A percentile compares a stretch with the other conserved stretches of the same genome.
phyloP scores from a whole-genome alignment of 257 asterid species.

The Gynochthodes officinalis region DNA sequence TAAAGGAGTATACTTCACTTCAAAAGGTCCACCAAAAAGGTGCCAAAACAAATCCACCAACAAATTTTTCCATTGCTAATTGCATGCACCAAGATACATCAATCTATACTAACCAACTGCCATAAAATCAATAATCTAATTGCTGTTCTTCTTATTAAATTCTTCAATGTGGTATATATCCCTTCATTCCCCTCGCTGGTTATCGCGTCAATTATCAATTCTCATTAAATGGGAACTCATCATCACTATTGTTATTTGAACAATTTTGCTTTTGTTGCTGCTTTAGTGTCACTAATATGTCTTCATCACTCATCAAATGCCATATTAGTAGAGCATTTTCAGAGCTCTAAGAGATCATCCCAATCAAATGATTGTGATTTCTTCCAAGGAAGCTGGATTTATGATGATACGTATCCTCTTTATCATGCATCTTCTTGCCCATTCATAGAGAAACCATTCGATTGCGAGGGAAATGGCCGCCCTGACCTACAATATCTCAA shows the following conservation, averaged over 20 bases:
- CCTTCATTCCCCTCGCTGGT: not conserved
- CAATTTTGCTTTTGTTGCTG: not conserved
- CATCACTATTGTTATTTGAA: not conserved
- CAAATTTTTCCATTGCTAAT: not conserved
- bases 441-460: conserved; percentile 57
- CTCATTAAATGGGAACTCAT: conserved; percentile 6
- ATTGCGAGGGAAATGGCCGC: conserved; percentile 62
- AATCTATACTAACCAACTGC: not conserved
- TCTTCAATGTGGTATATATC: not conserved
- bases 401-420: conserved; percentile 39
- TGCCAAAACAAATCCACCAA: not conserved
- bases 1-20: conserved; percentile 6
- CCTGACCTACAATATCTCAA: conserved; percentile 55
- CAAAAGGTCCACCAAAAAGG: not conserved
- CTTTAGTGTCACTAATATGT: not conserved
- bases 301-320: conserved; percentile 10
- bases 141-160: not conserved
- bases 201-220: not conserved
- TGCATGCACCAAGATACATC: not conserved
- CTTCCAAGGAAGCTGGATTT: conserved; percentile 60
- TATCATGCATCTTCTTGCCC: conserved; percentile 57
- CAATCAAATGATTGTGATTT: conserved; percentile 39
- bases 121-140: not conserved
- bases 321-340: conserved; percentile 14
- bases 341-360: conserved; percentile 8